Base-by-base conservation (phyloP, 179 eudicot species). In the Corrigiola litoralis region DNA sequence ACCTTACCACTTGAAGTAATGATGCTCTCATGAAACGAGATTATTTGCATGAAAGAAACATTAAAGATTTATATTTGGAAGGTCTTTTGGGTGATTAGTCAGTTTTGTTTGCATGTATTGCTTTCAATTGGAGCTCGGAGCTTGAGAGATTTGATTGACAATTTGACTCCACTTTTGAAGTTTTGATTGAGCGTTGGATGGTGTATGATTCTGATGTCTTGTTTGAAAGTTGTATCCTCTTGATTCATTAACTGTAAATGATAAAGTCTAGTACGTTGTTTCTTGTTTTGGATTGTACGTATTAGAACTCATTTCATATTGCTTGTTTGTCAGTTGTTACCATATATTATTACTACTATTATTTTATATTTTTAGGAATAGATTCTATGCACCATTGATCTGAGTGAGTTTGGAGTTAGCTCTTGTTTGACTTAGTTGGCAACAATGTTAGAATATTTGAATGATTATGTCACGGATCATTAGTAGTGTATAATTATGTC, bases 201-300 rank as follows among this genome's bases (percentile, higher is more conserved):
- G n/a, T 58, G 20, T 46, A 53, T 11, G 59, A 72, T 52, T 45
- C 68, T 36, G 80, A 77, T 72, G 60, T 50, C 58, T 56, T 18
- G 52, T 51, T 40, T 60, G 40, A 38, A 24, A 16, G 23, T 4
- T 61, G 28, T 59, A 58, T 40, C 25, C 4, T 31, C 21, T 32
- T 7, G 12, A 34, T 55, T 9, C 12, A 34, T 34, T 64, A n/a
- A n/a, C 8, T 65, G 14, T 56, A 25, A 20, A 44, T 5, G 24
- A 25, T 49, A 44, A 24, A 23, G 6, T 36, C 38, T 40, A 59
- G 64, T 28, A 36, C 12, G 17, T 17, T 2, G 1, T 17, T 48
- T 36, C 46, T 47, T 58, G 56, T 47, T 49, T 58, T 68, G 37
- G 51, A 31, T 23, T 57, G 10, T 18, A 34, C 14, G 6, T 33